Evolutionary conservation across 345 rosid species (phyloP).

Genomic region (Geranium brycei): DNA sequence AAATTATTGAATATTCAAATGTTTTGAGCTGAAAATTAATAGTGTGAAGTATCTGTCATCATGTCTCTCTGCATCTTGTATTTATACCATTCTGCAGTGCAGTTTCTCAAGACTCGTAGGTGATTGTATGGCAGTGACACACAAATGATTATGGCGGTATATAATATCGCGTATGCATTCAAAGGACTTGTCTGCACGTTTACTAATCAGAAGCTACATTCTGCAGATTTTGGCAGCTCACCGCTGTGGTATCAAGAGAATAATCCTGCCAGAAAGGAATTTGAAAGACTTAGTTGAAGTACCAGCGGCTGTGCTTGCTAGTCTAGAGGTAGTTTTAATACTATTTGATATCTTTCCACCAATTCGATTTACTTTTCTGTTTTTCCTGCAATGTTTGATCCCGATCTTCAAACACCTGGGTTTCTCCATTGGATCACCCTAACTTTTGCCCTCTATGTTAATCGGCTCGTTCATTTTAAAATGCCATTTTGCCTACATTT

Average conservation of each 20-base stretch:
- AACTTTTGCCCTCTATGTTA: no score
- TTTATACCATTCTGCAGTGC: background rate
- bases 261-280: conserved; percentile 90
- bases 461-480: background rate
- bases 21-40: no score
- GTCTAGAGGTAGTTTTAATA: conserved; percentile 55
- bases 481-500: background rate
- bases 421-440: background rate
- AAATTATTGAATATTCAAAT: background rate
- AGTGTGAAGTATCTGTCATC: background rate
- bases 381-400: background rate
- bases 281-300: conserved; percentile 90
- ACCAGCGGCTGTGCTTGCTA: conserved; percentile 67
- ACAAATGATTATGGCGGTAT: background rate
- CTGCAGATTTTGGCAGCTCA: conserved; percentile 93
- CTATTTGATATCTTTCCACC: background rate
- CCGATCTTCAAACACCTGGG: background rate
- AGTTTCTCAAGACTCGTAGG: background rate
- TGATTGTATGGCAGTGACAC: background rate
- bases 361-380: background rate
- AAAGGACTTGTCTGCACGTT: background rate
- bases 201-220: conserved; percentile 7
- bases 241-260: conserved; percentile 78
- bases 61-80: background rate
- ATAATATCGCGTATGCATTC: no score